A percentile compares a stretch with the other conserved stretches of the same genome.
These are phyloP conservation scores for Allantophomopsis cytisporea DNA, from an alignment of 2,329 filamentous ascomycete genomes.

Conservation along the genomic window DNA sequence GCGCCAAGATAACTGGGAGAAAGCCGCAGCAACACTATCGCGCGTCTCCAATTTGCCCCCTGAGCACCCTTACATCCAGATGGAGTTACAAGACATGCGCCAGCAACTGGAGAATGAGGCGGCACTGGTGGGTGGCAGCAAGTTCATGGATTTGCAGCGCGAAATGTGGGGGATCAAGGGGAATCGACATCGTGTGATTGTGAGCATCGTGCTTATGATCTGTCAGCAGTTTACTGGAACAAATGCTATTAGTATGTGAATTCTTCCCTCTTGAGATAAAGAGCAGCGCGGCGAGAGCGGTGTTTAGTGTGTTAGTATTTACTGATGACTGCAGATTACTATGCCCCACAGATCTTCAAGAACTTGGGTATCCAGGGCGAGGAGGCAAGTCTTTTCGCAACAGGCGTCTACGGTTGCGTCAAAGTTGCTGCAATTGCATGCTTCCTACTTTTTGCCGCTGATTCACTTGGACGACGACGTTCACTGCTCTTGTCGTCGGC, in stretches of 20 bases:
- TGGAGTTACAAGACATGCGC: conserved; percentile 29
- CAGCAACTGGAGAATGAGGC: conserved; percentile 32
- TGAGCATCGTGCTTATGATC: conserved; percentile 50
- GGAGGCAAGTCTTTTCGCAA: conserved; percentile 51
- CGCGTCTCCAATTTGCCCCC: conserved; percentile 34
- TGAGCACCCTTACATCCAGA: conserved; percentile 37
- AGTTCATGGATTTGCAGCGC: conserved; percentile 34
- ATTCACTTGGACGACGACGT: conserved; percentile 36
- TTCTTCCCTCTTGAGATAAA: too few species aligned
- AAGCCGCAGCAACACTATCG: conserved; percentile 39
- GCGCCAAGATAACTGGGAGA: conserved; percentile 54
- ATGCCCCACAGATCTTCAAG: conserved; percentile 55
- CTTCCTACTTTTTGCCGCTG: conserved; percentile 55
- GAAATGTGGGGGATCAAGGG: conserved; percentile 46
- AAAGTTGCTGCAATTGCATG: conserved; percentile 50
- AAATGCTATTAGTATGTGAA: conserved; percentile 3
- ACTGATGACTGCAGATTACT: background rate
- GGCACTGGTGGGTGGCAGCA: conserved; percentile 31
- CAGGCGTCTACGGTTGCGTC: conserved; percentile 60
- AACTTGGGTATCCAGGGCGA: conserved; percentile 46
- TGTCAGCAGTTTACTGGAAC: conserved; percentile 61
- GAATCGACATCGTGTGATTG: conserved; percentile 50
- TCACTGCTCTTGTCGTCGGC: conserved; percentile 51
- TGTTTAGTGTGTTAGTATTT: too few species aligned
- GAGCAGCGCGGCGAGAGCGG: too few species aligned